phyloP scores from a whole-genome alignment of 192 early-diverging fungal species.

The Hyaloraphidium curvatum region DNA sequence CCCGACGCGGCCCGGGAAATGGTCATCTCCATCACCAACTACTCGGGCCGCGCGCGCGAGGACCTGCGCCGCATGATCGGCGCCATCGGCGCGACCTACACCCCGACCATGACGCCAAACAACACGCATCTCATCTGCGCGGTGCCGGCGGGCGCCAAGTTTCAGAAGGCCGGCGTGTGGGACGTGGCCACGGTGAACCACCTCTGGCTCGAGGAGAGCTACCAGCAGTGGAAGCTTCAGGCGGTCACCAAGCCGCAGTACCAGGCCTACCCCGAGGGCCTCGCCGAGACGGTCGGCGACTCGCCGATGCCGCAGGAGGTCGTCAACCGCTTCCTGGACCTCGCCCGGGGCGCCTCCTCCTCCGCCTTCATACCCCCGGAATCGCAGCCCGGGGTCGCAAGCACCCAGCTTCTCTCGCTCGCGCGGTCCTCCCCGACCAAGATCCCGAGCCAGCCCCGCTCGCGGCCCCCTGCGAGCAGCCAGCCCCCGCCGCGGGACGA shows the following conservation, averaged over 20 bases:
- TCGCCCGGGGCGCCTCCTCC: not conserved
- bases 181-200: slow-evolving; percentile 58
- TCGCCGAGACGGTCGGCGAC: slow-evolving; percentile 32
- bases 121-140: not conserved
- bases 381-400: not conserved
- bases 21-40: not conserved
- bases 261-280: slow-evolving; percentile 26
- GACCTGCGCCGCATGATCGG: not conserved
- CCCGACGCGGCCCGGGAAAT: not conserved
- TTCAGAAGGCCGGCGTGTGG: slow-evolving; percentile 35
- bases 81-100: not conserved
- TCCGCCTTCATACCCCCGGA: not conserved
- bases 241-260: slow-evolving; percentile 33
- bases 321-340: not conserved
- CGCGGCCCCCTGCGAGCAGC: too few species aligned
- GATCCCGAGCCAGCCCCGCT: too few species aligned
- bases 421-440: too few species aligned
- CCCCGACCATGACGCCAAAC: not conserved
- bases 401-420: not conserved
- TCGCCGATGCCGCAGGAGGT: slow-evolving; percentile 22
- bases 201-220: slow-evolving; percentile 69
- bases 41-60: not conserved
- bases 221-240: slow-evolving; percentile 34
- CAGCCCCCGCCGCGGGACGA: too few species aligned
- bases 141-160: slow-evolving; percentile 40